Evolutionary conservation across 129 eudicot genomes (phyloP).

Genomic region (Centella asiatica): DNA sequence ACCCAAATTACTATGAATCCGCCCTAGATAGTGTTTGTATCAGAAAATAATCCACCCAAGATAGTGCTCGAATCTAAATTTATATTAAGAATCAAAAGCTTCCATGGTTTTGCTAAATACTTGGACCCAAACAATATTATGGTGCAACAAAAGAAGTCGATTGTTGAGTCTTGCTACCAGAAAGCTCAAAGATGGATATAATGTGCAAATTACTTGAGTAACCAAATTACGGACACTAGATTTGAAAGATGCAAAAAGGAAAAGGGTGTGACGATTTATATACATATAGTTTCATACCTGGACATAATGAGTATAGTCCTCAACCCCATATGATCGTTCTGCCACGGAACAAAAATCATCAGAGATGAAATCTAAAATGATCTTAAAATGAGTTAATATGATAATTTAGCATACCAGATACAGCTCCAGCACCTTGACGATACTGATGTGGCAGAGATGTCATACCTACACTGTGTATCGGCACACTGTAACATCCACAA

Average conservation of each 20-base stretch:
- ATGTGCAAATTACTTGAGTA: not conserved
- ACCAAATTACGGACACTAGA: not conserved
- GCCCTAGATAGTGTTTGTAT: not conserved
- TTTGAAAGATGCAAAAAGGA: not conserved
- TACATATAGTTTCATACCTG: constrained; percentile 29
- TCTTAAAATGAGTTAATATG: constrained; percentile 1
- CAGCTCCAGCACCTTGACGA: constrained; percentile 17
- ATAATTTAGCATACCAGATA: constrained; percentile 27
- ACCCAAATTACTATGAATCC: not conserved
- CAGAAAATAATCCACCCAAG: not conserved
- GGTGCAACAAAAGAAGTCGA: no score
- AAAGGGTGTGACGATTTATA: not conserved
- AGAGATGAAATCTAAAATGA: not conserved
- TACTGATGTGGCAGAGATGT: constrained; percentile 25
- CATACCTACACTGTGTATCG: constrained; percentile 11
- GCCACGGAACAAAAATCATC: constrained; percentile 17
- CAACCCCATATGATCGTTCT: constrained; percentile 29
- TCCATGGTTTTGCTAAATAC: no score
- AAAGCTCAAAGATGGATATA: not conserved
- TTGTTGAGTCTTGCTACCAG: no score
- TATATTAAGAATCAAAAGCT: no score
- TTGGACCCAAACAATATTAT: no score
- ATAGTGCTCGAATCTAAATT: not conserved
- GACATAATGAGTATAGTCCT: constrained; percentile 26
- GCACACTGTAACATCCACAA: constrained; percentile 20